These are phyloP conservation scores for Bipolaris cookei DNA, from an alignment of 2,329 filamentous ascomycete species.

Conservation along the genomic window DNA sequence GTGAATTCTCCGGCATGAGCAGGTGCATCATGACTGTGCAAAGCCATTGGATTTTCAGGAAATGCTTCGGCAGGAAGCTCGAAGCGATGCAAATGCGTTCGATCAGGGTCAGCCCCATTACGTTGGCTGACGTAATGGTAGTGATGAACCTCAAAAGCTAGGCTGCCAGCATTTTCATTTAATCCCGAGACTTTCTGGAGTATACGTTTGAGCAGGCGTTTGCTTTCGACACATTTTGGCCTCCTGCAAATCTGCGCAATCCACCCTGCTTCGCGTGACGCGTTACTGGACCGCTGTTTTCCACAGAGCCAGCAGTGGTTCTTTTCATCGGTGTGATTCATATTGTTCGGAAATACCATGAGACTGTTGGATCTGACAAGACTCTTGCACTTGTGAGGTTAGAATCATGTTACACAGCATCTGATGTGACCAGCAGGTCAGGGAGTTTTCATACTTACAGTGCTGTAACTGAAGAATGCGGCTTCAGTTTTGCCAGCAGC, in stretches of 20 bases:
- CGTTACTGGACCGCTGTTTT: neutral
- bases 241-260: neutral
- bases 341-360: neutral
- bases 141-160: no score
- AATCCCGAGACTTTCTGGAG: no score
- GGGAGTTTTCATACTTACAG: neutral
- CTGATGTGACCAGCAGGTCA: neutral
- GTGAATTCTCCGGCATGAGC: no score
- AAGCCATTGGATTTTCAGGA: no score
- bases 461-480: neutral
- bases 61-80: no score
- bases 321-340: neutral
- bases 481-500: neutral
- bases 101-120: no score
- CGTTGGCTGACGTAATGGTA: no score
- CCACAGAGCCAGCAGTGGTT: neutral
- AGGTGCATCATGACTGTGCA: no score
- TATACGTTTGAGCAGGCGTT: neutral
- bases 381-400: neutral
- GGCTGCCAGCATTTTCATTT: no score
- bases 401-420: neutral
- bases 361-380: conserved; percentile 1
- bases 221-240: neutral
- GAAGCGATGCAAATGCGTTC: no score
- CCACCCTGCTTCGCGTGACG: neutral